Conservation (phyloP, 768 basidiomycete species). For the Boletales sp. region DNA sequence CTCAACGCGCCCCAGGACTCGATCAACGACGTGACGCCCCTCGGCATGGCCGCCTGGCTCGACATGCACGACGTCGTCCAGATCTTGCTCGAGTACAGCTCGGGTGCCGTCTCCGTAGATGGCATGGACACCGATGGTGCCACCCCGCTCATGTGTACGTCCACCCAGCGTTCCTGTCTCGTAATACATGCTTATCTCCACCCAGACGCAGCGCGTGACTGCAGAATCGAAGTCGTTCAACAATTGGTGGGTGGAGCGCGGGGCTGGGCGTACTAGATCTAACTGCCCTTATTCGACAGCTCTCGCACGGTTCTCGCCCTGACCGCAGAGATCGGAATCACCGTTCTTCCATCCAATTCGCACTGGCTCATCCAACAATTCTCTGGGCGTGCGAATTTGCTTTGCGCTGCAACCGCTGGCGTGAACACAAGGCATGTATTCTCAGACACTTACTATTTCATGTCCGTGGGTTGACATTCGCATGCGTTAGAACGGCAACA, state of each 20-base stretch:
- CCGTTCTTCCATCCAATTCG: conserved; percentile 69
- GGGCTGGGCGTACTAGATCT: conserved; percentile 6
- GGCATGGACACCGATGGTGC: conserved; percentile 73
- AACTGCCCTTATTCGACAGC: conserved; percentile 20
- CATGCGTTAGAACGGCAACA: conserved; percentile 29
- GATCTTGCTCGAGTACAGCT: conserved; percentile 59
- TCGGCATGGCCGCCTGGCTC: conserved; percentile 78
- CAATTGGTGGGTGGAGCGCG: conserved; percentile 47
- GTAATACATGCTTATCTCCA: neutral
- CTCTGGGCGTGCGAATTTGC: conserved; percentile 70
- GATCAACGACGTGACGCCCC: conserved; percentile 71
- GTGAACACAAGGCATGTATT: conserved; percentile 51
- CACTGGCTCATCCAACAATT: conserved; percentile 55
- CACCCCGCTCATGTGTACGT: conserved; percentile 82
- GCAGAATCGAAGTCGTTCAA: conserved; percentile 62
- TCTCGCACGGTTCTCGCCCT: conserved; percentile 67
- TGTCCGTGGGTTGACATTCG: conserved; percentile 5
- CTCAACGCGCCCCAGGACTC: conserved; percentile 71
- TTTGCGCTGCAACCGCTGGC: conserved; percentile 58
- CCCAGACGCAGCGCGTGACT: conserved; percentile 75
- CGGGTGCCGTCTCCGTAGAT: conserved; percentile 64
- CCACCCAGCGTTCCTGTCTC: neutral
- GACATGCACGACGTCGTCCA: conserved; percentile 59
- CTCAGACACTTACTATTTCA: neutral
- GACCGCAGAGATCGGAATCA: conserved; percentile 71